These are phyloP conservation scores for Monascus ruber DNA, from an alignment of 2,329 filamentous ascomycete species.

Conservation along the genomic window DNA sequence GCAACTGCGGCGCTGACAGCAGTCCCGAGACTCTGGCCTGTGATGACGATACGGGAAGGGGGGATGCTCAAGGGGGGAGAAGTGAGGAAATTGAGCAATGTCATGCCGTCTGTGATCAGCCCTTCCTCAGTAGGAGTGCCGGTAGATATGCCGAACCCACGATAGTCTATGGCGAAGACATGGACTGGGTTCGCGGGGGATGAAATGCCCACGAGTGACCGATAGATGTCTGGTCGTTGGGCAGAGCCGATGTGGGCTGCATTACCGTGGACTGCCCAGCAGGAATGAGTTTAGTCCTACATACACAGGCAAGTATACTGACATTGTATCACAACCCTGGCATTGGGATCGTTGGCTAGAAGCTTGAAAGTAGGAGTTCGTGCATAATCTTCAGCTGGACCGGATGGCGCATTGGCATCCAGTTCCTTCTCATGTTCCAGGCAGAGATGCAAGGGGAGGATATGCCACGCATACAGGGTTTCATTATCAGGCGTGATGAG, in stretches of 20 bases:
- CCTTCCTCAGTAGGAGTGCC: conserved; percentile 72
- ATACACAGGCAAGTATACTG: conserved; percentile 13
- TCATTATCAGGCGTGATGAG: conserved; percentile 65
- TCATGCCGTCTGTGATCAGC: conserved; percentile 65
- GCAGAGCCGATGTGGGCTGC: conserved; percentile 75
- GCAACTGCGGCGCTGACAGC: conserved; percentile 66
- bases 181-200: conserved; percentile 53
- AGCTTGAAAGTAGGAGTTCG: conserved; percentile 40
- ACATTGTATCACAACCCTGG: conserved; percentile 46
- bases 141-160: conserved; percentile 72
- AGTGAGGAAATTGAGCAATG: conserved; percentile 56
- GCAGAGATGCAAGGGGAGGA: conserved; percentile 70
- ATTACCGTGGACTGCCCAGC: conserved; percentile 46
- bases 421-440: conserved; percentile 57
- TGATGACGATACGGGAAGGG: conserved; percentile 60
- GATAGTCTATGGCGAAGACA: conserved; percentile 81
- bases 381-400: conserved; percentile 36
- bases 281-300: conserved; percentile 2
- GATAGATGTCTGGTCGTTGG: conserved; percentile 65
- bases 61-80: conserved; percentile 52
- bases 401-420: conserved; percentile 43
- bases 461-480: conserved; percentile 78
- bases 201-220: conserved; percentile 60
- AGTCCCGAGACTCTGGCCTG: conserved; percentile 83
- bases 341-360: conserved; percentile 39